These are phyloP conservation scores for Aphanocladium album DNA, from an alignment of 2,329 filamentous ascomycete genomes.

Conservation along the genomic window DNA sequence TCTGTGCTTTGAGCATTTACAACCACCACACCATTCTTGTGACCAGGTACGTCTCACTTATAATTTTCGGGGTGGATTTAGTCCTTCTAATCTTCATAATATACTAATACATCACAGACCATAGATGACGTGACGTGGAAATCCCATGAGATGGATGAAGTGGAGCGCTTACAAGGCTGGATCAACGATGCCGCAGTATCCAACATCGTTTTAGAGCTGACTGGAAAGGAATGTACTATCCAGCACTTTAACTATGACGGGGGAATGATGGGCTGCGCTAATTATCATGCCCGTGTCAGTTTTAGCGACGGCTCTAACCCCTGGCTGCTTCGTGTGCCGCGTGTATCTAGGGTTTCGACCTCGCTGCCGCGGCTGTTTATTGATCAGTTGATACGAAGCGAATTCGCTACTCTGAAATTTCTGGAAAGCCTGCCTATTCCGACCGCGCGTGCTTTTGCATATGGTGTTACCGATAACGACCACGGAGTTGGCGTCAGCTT, in stretches of 20 bases:
- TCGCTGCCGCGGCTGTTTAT: constrained; percentile 18
- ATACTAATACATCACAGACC: too few relatives aligned
- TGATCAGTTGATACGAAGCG: constrained; percentile 25
- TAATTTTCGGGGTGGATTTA: too few relatives aligned
- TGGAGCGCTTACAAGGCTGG: too few relatives aligned
- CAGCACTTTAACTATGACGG: neutral
- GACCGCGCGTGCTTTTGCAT: constrained; percentile 21
- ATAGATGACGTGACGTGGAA: too few relatives aligned
- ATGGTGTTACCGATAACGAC: constrained; percentile 18
- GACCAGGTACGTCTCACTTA: too few relatives aligned
- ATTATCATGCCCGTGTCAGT: constrained; percentile 20
- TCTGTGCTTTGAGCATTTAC: too few relatives aligned
- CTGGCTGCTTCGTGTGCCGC: constrained; percentile 23
- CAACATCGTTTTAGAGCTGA: neutral
- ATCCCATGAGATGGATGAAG: too few relatives aligned
- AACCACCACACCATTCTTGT: too few relatives aligned
- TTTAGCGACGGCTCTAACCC: constrained; percentile 19
- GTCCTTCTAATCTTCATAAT: too few relatives aligned
- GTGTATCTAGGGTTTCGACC: constrained; percentile 9
- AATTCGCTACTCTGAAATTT: constrained; percentile 28
- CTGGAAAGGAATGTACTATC: neutral
- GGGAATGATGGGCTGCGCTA: constrained; percentile 16
- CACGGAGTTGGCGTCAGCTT: constrained; percentile 23
- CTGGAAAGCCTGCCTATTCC: constrained; percentile 23
- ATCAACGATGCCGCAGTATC: neutral